Evolutionary conservation across 495 filamentous ascomycete species (phyloP), one percentile per base, ranked within the genome.

Genomic region (Podospora bellae-mahoneyi): DNA sequence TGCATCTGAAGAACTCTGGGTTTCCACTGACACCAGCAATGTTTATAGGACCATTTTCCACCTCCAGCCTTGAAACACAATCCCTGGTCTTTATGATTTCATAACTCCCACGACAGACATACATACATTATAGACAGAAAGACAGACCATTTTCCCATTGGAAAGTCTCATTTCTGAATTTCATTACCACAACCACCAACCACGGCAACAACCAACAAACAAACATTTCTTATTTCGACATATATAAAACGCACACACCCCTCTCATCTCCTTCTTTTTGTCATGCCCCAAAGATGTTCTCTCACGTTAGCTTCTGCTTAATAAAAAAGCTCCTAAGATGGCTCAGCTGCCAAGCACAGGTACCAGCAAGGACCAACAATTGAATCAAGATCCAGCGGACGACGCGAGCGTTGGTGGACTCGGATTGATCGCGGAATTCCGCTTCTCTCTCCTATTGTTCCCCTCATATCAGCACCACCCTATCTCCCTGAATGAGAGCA

Each of bases 281-380:
- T 58, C 18, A 5, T 58, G 1, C 23, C 23, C 55, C 15, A 58
- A 9, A 7, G 26, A 26, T 63, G 23, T 23, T 23, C 23, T 23
- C 23, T 23, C 55, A 95, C 60, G 95, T 98, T 75, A 99, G 85
- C 84, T 99, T 99, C 83, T 99, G 95, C 86, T 99, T 99, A 84
- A 99, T 99, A 83, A 99, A 99, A 85, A 99, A 99, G 26, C 92
- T 90, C 65, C 95, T 84, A 64, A 99, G 86, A 79, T 98, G 94
- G 15, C 92, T 96, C 39, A 99, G 84, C 79, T 99, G 95, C 95
- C 95, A 99, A 65, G 95, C 92, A 79, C 95, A 99, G 30, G 95
- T 96, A 60, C 90, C 85, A 30, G 91, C 93, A 54, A 99, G 82
- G n/a, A 99, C 88, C 66, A 88, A 85, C 60, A 97, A 80, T 79